Base-by-base conservation (phyloP, 2,329 filamentous ascomycete genomes). In the Neonectria neomacrospora region DNA sequence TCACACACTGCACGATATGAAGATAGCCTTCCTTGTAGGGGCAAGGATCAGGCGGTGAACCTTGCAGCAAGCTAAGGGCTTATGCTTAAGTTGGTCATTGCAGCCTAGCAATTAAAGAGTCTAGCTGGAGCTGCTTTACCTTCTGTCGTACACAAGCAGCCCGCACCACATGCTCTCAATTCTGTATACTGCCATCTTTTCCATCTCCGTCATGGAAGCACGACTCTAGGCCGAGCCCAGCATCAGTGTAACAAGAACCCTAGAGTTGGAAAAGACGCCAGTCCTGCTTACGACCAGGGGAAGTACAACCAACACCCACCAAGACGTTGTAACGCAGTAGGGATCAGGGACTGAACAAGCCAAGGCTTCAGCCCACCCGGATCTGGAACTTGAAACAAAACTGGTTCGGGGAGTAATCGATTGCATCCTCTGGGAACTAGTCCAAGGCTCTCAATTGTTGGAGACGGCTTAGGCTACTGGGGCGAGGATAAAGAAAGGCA, bases 141-240 rank as follows among this genome's bases (percentile, higher is more conserved):
- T 79, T 57, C 77, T 69, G 63, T 80, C 78, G 63, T 80, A 80
- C 0, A 80, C 75, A 66, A 80, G 80, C 9, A 80, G 52, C 11
- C 80, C 69, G 34, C 78, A 71, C 78, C 78, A 80, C 3, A 75
- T 77, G 41, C 78, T 68, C 34, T 80, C 76, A 23, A 76, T 71
- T 48, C 78, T 80, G 37, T 78, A 72, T 12, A 65, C 63, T 58
- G 78, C 71, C 44, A 74, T 70, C 14, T 67, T 59, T 59, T 71
- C 58, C 2, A 54, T 16, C 11, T 74, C 67, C 1, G 51, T 58
- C 32, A 39, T 41, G 2, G 42, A 41, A 48, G 34, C 28, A 5
- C 52, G 37, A 10, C 52, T 30, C 7, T 54, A 50, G 8, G 39
- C 34, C 4, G 34, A 59, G 20, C 58, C 63, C 1, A 67, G 64